Conservation (phyloP, 305 asterid genomes). For the Ruellia speciosa region DNA sequence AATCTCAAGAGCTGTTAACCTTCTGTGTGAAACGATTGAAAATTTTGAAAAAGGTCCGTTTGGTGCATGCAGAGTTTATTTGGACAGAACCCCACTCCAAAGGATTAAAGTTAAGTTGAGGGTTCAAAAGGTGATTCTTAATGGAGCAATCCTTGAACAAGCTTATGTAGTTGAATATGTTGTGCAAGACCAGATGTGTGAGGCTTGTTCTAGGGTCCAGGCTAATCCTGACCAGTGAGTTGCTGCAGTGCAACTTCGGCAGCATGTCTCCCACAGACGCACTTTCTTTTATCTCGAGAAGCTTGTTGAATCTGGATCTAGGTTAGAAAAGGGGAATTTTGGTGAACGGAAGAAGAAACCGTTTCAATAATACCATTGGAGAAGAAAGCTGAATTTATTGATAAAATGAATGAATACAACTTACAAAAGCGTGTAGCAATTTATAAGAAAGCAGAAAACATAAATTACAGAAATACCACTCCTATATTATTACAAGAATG, state of each 20-base stretch:
- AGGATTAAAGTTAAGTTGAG: constrained; percentile 52
- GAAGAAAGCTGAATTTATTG: too few relatives aligned
- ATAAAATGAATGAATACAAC: too few relatives aligned
- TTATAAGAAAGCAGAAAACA: too few relatives aligned
- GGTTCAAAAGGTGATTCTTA: constrained; percentile 54
- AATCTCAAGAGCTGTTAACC: constrained; percentile 46
- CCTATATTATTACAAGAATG: too few relatives aligned
- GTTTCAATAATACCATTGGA: too few relatives aligned
- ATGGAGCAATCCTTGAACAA: constrained; percentile 57
- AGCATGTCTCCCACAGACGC: constrained; percentile 67
- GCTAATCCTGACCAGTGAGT: constrained; percentile 85
- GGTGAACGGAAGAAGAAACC: too few relatives aligned
- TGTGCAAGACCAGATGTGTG: constrained; percentile 67
- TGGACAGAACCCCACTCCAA: constrained; percentile 65
- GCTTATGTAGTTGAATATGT: constrained; percentile 46
- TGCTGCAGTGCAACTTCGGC: constrained; percentile 71
- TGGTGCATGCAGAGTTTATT: constrained; percentile 46
- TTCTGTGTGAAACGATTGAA: constrained; percentile 49
- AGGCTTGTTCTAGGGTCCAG: constrained; percentile 50
- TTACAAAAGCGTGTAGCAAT: too few relatives aligned
- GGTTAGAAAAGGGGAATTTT: too few relatives aligned
- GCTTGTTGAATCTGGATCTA: too few relatives aligned
- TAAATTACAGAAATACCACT: too few relatives aligned
- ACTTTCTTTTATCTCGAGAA: constrained; percentile 67
- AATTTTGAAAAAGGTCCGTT: constrained; percentile 39